phyloP scores from a whole-genome alignment of 441 rosid species.

The Brassica balearica region DNA sequence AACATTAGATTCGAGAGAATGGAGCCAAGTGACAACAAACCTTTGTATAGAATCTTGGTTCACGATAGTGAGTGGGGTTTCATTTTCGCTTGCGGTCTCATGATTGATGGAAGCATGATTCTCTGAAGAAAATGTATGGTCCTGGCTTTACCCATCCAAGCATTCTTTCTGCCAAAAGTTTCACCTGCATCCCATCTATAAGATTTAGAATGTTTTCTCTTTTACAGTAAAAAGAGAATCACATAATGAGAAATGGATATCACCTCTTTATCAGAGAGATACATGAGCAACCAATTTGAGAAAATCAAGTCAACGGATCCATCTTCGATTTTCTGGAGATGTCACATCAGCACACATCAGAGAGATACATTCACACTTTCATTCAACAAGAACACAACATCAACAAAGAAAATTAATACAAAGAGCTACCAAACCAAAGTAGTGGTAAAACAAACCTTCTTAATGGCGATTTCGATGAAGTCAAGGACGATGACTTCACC shows the following conservation, averaged over 20 bases:
- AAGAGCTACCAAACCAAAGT: constrained; percentile 17
- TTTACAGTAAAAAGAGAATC: constrained; percentile 29
- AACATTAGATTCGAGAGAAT: background rate
- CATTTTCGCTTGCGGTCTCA: no score
- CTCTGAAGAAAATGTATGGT: constrained; percentile 86
- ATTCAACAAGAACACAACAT: constrained; percentile 18
- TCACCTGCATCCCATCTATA: constrained; percentile 61
- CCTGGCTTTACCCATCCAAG: constrained; percentile 81
- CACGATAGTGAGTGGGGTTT: no score
- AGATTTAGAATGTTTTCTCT: constrained; percentile 17
- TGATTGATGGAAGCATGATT: constrained; percentile 65
- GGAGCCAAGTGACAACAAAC: background rate
- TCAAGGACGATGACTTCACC: constrained; percentile 76
- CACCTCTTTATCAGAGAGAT: constrained; percentile 95
- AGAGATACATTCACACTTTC: no score
- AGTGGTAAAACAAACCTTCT: constrained; percentile 65
- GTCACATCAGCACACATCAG: constrained; percentile 77
- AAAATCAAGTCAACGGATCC: constrained; percentile 81
- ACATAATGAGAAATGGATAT: constrained; percentile 44
- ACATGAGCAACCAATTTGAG: constrained; percentile 95
- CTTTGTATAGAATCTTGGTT: no score
- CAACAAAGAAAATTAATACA: constrained; percentile 17
- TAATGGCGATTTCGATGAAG: constrained; percentile 77
- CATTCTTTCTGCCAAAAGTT: constrained; percentile 75
- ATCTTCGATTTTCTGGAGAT: constrained; percentile 68